These are phyloP conservation scores for Phylloboletellus chloephorus DNA, from an alignment of 1,284 basidiomycete species.

Conservation along the genomic window DNA sequence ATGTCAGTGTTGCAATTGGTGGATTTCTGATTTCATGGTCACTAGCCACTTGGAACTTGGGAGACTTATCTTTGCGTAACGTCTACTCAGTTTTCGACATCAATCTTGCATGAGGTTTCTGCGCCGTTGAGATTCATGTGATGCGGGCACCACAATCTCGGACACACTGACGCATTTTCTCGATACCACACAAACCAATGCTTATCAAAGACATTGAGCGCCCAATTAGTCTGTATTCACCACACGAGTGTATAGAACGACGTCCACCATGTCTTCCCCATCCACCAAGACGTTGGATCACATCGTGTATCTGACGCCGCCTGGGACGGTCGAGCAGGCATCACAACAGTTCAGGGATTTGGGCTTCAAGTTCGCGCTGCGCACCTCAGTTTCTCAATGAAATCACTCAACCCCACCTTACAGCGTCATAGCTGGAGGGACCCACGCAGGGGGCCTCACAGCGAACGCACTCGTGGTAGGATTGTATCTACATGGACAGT, in stretches of 20 bases:
- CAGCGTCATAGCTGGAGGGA: constrained; percentile 60
- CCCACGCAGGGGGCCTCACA: constrained; percentile 56
- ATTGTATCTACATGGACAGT: not conserved
- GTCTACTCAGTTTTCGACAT: constrained; percentile 30
- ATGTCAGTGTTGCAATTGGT: not conserved
- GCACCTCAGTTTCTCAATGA: not conserved
- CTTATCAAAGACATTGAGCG: not conserved
- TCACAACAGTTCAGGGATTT: constrained; percentile 50
- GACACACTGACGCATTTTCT: not conserved
- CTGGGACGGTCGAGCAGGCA: constrained; percentile 49
- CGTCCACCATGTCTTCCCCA: constrained; percentile 16
- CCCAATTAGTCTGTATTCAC: constrained; percentile 1
- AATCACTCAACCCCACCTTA: not conserved
- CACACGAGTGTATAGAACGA: not conserved
- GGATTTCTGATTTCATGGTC: not conserved
- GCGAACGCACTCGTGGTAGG: constrained; percentile 59
- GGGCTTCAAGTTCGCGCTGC: constrained; percentile 54
- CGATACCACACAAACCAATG: not conserved
- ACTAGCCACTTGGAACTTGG: constrained; percentile 25
- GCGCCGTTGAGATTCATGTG: too few relatives aligned
- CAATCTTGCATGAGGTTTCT: constrained; percentile 23
- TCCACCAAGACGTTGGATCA: constrained; percentile 57
- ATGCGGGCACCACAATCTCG: not conserved
- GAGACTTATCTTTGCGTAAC: constrained; percentile 28
- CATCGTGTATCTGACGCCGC: constrained; percentile 62